Conservation (phyloP, 768 basidiomycete species). For the Naganishia vaughanmartiniae region DNA sequence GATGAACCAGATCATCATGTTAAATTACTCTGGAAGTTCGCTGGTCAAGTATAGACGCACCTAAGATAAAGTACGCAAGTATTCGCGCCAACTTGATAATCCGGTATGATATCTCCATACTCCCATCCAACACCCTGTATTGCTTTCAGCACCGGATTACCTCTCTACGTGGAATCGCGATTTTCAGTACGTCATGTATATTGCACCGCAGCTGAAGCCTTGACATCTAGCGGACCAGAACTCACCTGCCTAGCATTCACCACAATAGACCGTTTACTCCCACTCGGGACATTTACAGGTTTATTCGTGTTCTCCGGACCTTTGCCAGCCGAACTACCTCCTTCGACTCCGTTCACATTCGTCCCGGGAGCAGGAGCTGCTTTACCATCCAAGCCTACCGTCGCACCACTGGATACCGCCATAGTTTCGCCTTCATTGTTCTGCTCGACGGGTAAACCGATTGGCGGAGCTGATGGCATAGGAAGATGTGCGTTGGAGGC, state of each 20-base stretch:
- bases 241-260: slow-evolving; percentile 33
- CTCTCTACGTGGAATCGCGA: slow-evolving; percentile 58
- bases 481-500: slow-evolving; percentile 24
- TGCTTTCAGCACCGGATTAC: slow-evolving; percentile 82
- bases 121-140: slow-evolving; percentile 89
- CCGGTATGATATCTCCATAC: slow-evolving; percentile 86
- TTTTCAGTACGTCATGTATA: background rate
- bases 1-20: slow-evolving; percentile 26
- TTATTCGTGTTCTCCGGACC: slow-evolving; percentile 20
- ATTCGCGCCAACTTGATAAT: slow-evolving; percentile 93
- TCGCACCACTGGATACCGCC: background rate
- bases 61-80: slow-evolving; percentile 90
- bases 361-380: slow-evolving; percentile 6
- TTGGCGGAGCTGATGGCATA: slow-evolving; percentile 15
- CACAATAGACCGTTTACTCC: slow-evolving; percentile 32
- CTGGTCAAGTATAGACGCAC: slow-evolving; percentile 53
- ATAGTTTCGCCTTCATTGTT: background rate
- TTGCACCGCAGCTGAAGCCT: too few species aligned
- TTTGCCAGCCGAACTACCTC: background rate
- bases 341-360: slow-evolving; percentile 14
- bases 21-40: background rate
- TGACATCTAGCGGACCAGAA: background rate
- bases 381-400: slow-evolving; percentile 8
- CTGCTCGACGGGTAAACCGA: background rate
- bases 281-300: slow-evolving; percentile 32